Evolutionary conservation across 2,329 filamentous ascomycete species (phyloP), one percentile per base, ranked within the genome.

Genomic region (Nannizziopsis arthrosporioides): DNA sequence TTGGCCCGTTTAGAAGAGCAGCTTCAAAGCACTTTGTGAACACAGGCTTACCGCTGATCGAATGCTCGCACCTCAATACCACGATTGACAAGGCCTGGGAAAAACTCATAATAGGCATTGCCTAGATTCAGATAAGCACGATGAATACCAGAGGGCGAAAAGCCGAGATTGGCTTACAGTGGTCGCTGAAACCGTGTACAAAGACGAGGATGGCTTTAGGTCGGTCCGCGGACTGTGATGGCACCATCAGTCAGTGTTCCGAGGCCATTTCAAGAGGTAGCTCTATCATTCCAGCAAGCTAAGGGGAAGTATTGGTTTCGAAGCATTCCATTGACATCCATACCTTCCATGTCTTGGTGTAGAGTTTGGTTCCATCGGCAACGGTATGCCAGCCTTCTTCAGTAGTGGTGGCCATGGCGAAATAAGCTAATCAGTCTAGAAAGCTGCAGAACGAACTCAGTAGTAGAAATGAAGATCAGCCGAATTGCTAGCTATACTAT

Each of bases 161-260:
- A n/a, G 15, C 40, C 17, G 51, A 31, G 31, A 19, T 36, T 8
- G 37, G 52, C 62, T 53, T 62, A 72, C 72, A 73, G 65, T 93
- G 86, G 66, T 94, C 89, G 64, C 80, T 87, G 73, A 89, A 95
- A 59, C 89, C 89, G 68, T 95, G 89, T 54, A 95, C 70, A 66
- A 93, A 84, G 58, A 92, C 73, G 43, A 94, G 65, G 56, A 84
- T 84, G 32, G 88, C 88, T 58, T 75, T 77, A 48, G 75, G 66
- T 10, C 73, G 66, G 11, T 70, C 73, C 27, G 73, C 63, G 27
- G 78, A 78, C 80, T 80, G 55, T 49, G 7, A 36, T 18, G 42
- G 22, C 15, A 30, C 7, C 6, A 17, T 19, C 15, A 37, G 12
- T 44, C 18, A 44, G 18, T 30, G 11, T 3, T 36, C 34, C 22